Conservation (phyloP, 495 filamentous ascomycete genomes). For the Podospora pseudoanserina region DNA sequence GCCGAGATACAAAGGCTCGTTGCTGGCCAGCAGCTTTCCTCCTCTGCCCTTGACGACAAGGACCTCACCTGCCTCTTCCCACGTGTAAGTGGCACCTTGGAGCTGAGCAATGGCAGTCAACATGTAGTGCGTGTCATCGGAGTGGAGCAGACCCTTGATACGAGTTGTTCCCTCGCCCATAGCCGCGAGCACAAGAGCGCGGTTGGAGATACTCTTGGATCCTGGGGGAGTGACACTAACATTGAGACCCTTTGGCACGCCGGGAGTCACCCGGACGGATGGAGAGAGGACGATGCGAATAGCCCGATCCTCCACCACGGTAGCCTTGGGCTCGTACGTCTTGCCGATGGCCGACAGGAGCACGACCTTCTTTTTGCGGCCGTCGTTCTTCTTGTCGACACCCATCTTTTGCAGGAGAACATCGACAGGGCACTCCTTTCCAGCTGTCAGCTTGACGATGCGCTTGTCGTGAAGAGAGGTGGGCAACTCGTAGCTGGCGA, state of each 20-base stretch:
- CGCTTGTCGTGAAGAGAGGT: conserved; percentile 79
- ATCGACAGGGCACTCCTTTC: conserved; percentile 89
- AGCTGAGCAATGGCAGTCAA: conserved; percentile 78
- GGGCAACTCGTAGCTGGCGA: conserved; percentile 88
- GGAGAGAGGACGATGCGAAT: conserved; percentile 82
- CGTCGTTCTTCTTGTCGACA: conserved; percentile 98
- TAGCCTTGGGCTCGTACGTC: conserved; percentile 82
- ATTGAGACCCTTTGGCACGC: conserved; percentile 57
- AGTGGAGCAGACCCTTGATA: conserved; percentile 88
- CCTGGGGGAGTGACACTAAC: conserved; percentile 84
- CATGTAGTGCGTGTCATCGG: conserved; percentile 97
- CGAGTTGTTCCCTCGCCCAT: conserved; percentile 83
- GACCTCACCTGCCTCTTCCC: conserved; percentile 89
- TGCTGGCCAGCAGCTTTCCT: conserved; percentile 73
- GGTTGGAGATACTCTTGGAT: conserved; percentile 97
- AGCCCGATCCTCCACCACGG: conserved; percentile 77
- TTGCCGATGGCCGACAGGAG: conserved; percentile 86
- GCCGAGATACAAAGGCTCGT: conserved; percentile 80
- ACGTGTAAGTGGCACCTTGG: conserved; percentile 85
- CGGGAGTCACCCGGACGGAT: conserved; percentile 68
- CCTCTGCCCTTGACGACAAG: conserved; percentile 89
- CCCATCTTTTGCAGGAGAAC: conserved; percentile 87
- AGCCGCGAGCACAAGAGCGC: conserved; percentile 87
- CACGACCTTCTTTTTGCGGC: conserved; percentile 94
- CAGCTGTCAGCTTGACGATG: conserved; percentile 79